Percentiles rank a stretch among this genome's conserved stretches.
Conservation (phyloP, 495 filamentous ascomycete species). For the Neurospora hispaniola region DNA sequence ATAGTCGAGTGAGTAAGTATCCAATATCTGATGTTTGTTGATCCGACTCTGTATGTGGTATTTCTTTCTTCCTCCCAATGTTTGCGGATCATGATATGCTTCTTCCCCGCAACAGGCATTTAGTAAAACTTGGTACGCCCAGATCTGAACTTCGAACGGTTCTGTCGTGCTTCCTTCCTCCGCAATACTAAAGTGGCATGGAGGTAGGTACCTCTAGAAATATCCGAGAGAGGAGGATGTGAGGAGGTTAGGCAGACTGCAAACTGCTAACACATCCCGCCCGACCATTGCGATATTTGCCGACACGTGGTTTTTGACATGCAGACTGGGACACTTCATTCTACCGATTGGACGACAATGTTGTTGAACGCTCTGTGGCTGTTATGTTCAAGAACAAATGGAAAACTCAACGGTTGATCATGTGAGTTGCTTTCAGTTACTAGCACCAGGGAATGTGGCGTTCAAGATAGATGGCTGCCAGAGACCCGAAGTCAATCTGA, state of each 20-base stretch:
- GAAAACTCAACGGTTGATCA: conserved; percentile 8
- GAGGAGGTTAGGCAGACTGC: conserved; percentile 2
- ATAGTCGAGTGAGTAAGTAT: not conserved
- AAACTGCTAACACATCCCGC: conserved; percentile 1
- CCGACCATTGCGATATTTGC: not conserved
- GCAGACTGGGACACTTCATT: conserved; percentile 5
- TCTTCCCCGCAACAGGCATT: not conserved
- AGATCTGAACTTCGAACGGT: not conserved
- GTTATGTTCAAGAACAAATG: conserved; percentile 3
- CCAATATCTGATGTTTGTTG: not conserved
- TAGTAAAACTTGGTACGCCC: not conserved
- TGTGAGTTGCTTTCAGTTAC: conserved; percentile 10
- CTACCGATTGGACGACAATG: conserved; percentile 15
- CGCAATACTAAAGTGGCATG: not conserved
- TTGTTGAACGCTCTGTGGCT: conserved; percentile 3
- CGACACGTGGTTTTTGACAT: conserved; percentile 22
- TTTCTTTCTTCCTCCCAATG: not conserved
- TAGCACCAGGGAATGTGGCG: conserved; percentile 6
- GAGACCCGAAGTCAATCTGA: conserved; percentile 7
- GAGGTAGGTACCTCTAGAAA: not conserved
- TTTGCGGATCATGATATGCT: not conserved
- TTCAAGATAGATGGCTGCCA: conserved; percentile 21
- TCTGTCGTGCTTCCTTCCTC: not conserved
- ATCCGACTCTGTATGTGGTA: not conserved
- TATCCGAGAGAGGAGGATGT: conserved; percentile 5